Evolutionary conservation across 148 eudicot genomes (phyloP), one percentile per base, ranked within the genome.

Genomic region (Fagopyrum homotropicum): DNA sequence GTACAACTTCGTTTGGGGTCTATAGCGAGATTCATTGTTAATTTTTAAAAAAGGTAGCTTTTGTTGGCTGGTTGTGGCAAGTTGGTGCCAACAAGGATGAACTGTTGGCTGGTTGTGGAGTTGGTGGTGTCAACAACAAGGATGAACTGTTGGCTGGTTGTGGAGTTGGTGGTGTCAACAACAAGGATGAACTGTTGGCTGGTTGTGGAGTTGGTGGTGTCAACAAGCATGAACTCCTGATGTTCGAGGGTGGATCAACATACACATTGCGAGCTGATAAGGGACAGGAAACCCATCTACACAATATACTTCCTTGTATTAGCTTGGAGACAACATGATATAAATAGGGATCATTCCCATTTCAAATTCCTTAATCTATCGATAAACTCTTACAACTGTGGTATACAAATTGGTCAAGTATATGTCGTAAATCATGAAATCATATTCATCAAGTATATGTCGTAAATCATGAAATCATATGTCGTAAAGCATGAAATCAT

Each of bases 141-240:
- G 26, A 22, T 22, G 26, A 22, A 22, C 26, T 45, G 14, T 71
- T 90, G 73, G 72, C 73, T n/a, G 82, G 80, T n/a, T 86, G 87
- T 73, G 91, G 93, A 48, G 88, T 87, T 60, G 59, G 75, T 48
- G 89, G 26, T 22, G 26, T 22, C 26, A 22, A 80, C 29, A 50
- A 80, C 26, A 22, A 22, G 26, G 26, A 22, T 22, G 26, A 22
- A 22, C 29, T 45, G 14, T 71, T 90, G 73, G 72, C 73, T n/a
- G 82, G 80, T n/a, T 86, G 87, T 73, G 91, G 93, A 48, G 88
- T 87, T 60, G 59, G 75, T 48, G 89, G 89, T 56, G 85, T 84
- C 46, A 89, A 80, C 29, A 50, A 80, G 78, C 76, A 81, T 55
- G 80, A 83, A 73, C 51, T 81, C 61, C 76, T 49, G 69, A 80